Percentiles rank a stretch among this genome's conserved stretches.
phyloP scores from a whole-genome alignment of 2,329 filamentous ascomycete genomes.

The Ophiostoma perfectum region DNA sequence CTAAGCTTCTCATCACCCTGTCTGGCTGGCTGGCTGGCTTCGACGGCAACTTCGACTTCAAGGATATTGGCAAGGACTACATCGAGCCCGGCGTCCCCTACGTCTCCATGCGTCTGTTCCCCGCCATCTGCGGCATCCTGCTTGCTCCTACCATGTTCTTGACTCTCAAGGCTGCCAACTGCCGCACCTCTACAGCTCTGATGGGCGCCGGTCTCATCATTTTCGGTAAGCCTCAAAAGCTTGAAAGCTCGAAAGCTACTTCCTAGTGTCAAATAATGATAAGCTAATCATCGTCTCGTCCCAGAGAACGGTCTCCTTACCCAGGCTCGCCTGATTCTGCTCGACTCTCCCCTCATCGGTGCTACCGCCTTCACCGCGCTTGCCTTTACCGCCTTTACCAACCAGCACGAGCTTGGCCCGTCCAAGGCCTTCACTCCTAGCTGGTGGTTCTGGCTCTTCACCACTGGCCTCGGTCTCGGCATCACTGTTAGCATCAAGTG shows the following conservation, averaged over 20 bases:
- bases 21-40: conserved; percentile 94
- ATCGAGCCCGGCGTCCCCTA: conserved; percentile 91
- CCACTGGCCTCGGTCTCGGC: conserved; percentile 81
- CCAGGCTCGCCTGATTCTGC: conserved; percentile 88
- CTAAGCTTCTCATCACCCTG: conserved; percentile 92
- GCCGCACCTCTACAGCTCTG: conserved; percentile 75
- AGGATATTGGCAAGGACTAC: conserved; percentile 99
- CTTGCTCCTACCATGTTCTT: conserved; percentile 91
- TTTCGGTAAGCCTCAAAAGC: conserved; percentile 56
- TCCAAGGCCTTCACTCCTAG: conserved; percentile 77
- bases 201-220: conserved; percentile 83
- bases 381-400: conserved; percentile 87
- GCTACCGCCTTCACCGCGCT: conserved; percentile 89
- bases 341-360: conserved; percentile 90
- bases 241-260: neutral
- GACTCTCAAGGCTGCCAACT: conserved; percentile 85
- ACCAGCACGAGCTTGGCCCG: conserved; percentile 92
- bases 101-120: conserved; percentile 92
- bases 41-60: conserved; percentile 95
- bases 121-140: conserved; percentile 80
- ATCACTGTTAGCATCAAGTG: conserved; percentile 95
- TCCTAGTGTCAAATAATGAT: neutral
- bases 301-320: conserved; percentile 91
- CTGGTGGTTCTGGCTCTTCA: conserved; percentile 97
- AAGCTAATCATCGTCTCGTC: neutral